Conservation (phyloP, 2,329 filamentous ascomycete species). For the Alternaria panax region DNA sequence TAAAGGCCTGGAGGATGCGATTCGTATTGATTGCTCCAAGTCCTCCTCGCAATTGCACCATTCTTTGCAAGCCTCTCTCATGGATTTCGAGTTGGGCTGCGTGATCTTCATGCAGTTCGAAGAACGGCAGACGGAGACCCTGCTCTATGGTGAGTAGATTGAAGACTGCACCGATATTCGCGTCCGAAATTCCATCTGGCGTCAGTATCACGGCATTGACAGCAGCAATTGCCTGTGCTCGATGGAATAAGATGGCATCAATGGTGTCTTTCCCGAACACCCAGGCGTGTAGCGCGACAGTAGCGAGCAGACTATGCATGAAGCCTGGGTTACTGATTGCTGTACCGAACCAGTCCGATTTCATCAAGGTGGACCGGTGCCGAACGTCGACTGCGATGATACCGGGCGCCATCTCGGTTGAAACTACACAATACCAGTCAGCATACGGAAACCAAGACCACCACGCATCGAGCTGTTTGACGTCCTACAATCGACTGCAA, state of each 20-base stretch:
- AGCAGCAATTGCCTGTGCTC: conserved; percentile 43
- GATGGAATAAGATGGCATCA: conserved; percentile 43
- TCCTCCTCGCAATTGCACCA: conserved; percentile 48
- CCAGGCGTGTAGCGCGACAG: conserved; percentile 45
- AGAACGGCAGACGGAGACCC: conserved; percentile 34
- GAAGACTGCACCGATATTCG: conserved; percentile 50
- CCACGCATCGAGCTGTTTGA: not conserved
- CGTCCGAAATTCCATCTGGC: conserved; percentile 45
- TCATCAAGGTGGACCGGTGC: conserved; percentile 45
- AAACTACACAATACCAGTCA: conserved; percentile 36
- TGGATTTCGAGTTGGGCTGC: conserved; percentile 45
- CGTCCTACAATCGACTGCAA: not conserved
- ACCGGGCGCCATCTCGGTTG: conserved; percentile 46
- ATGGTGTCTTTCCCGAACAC: conserved; percentile 42
- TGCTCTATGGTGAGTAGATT: conserved; percentile 49
- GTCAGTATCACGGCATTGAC: conserved; percentile 44
- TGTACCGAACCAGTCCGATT: conserved; percentile 48
- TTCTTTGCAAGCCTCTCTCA: conserved; percentile 42
- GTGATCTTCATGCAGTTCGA: conserved; percentile 37
- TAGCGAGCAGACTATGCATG: conserved; percentile 50
- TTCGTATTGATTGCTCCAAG: conserved; percentile 44
- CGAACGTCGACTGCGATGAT: conserved; percentile 49
- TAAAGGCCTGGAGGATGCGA: conserved; percentile 51
- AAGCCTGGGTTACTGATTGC: conserved; percentile 47
- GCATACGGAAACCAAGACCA: conserved; percentile 8